A percentile compares a stretch with the other conserved stretches of the same genome.
These are phyloP conservation scores for Rhinocladiella mackenziei DNA, from an alignment of 2,329 filamentous ascomycete genomes.

Conservation along the genomic window DNA sequence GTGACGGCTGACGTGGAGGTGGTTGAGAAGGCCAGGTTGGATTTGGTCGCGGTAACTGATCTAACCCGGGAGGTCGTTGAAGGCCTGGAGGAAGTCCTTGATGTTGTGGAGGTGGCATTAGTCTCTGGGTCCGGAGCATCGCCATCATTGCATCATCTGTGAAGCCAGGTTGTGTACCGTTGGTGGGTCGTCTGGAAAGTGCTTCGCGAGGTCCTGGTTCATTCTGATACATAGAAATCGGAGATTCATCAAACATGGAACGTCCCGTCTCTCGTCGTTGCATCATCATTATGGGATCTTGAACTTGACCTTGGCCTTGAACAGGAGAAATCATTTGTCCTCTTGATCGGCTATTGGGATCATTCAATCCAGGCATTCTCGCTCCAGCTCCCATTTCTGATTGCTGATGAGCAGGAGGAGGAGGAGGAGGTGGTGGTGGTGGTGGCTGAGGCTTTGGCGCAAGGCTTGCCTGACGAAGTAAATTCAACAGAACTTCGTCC, in stretches of 20 bases:
- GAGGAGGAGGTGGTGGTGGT: conserved; percentile 25
- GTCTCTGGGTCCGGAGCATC: conserved; percentile 31
- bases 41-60: conserved; percentile 35
- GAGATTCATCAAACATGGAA: conserved; percentile 43
- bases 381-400: conserved; percentile 1
- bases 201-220: conserved; percentile 26
- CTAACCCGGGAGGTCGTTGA: conserved; percentile 44
- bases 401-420: conserved; percentile 19
- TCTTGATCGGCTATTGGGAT: conserved; percentile 7
- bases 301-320: conserved; percentile 16
- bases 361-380: conserved; percentile 14
- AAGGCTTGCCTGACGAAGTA: conserved; percentile 26
- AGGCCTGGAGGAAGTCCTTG: conserved; percentile 35
- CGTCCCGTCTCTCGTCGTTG: conserved; percentile 21
- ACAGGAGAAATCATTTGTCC: conserved; percentile 12
- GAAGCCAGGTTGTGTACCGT: conserved; percentile 36
- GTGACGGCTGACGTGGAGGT: conserved; percentile 15
- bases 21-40: conserved; percentile 30
- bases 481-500: conserved; percentile 25
- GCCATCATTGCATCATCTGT: conserved; percentile 38
- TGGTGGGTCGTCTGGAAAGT: conserved; percentile 37
- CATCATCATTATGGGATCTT: too few species aligned
- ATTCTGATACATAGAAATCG: conserved; percentile 39
- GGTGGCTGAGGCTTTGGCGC: conserved; percentile 27
- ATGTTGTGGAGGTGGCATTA: conserved; percentile 35